These are phyloP conservation scores for Rhexocercosporidium sp. DNA, from an alignment of 2,329 filamentous ascomycete genomes.

Conservation along the genomic window DNA sequence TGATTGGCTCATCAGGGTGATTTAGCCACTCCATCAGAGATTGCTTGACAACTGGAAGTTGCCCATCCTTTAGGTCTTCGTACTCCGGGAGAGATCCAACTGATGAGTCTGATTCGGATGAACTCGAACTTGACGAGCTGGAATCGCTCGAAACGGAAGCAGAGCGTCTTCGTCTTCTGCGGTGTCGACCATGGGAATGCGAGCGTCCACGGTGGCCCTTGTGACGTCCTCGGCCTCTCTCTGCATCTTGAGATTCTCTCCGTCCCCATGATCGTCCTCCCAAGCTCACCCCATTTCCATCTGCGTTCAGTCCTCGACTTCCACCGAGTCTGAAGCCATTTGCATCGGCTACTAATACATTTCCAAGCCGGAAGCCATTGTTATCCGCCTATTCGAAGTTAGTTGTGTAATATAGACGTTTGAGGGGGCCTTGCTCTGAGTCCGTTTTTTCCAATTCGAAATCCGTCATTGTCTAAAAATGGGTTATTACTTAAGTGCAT, in stretches of 20 bases:
- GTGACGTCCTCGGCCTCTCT: constrained; percentile 16
- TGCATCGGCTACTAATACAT: constrained; percentile 45
- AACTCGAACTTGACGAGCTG: constrained; percentile 45
- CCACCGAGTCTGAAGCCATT: constrained; percentile 45
- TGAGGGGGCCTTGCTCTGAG: constrained; percentile 21
- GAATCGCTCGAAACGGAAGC: constrained; percentile 33
- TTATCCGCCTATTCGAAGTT: constrained; percentile 15
- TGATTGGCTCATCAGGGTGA: constrained; percentile 55
- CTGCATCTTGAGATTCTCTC: constrained; percentile 18
- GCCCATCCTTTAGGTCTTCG: constrained; percentile 54
- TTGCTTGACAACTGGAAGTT: constrained; percentile 53
- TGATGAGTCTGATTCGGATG: constrained; percentile 44
- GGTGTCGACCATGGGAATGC: constrained; percentile 19
- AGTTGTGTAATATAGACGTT: background rate
- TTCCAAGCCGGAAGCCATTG: constrained; percentile 23
- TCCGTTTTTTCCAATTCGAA: constrained; percentile 31
- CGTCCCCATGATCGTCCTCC: constrained; percentile 30
- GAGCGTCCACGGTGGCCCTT: constrained; percentile 28
- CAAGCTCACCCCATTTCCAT: constrained; percentile 30
- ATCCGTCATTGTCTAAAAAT: constrained; percentile 30
- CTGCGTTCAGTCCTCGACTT: constrained; percentile 30
- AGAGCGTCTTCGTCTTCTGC: constrained; percentile 22
- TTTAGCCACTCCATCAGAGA: constrained; percentile 55
- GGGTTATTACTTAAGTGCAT: background rate
- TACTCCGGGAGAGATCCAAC: constrained; percentile 60